A percentile compares a stretch with the other conserved stretches of the same genome.
Conservation (phyloP, 345 rosid genomes). For the Angophora floribunda region DNA sequence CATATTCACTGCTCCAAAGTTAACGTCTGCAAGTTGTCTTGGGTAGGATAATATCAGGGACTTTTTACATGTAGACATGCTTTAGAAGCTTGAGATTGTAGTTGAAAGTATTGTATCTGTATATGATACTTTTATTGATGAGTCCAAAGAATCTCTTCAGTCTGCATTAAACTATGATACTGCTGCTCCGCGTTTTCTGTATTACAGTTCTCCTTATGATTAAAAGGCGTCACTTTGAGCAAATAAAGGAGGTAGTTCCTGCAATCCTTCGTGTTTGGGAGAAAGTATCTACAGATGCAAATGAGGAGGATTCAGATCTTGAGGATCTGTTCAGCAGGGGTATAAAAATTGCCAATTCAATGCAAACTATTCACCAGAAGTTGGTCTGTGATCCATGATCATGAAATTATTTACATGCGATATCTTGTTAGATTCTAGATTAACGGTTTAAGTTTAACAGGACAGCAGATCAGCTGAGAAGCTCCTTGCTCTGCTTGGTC, state of each 20-base stretch:
- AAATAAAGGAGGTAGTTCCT: constrained; percentile 60
- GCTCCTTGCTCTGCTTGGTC: constrained; percentile 61
- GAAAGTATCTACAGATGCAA: constrained; percentile 26
- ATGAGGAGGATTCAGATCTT: constrained; percentile 16
- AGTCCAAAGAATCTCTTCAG: not conserved
- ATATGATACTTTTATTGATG: not conserved
- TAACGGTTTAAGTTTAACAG: constrained; percentile 21
- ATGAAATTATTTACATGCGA: not conserved
- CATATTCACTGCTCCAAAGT: not conserved
- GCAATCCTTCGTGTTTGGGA: constrained; percentile 47
- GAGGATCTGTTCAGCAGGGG: constrained; percentile 48
- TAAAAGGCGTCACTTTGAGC: constrained; percentile 73
- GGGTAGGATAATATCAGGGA: not conserved
- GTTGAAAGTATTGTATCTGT: not conserved
- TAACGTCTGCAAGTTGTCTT: not conserved
- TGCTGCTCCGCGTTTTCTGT: not conserved
- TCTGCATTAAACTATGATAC: not conserved
- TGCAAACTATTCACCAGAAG: constrained; percentile 36
- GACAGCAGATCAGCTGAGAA: constrained; percentile 37
- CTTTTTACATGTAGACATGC: not conserved
- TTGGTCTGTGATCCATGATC: constrained; percentile 35
- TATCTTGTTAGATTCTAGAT: not conserved
- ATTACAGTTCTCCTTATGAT: constrained; percentile 51
- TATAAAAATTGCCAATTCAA: constrained; percentile 48
- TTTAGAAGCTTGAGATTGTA: not conserved